Evolutionary conservation across 139 green algal genomes (phyloP).

Genomic region (Chlorokybus atmophyticus): DNA sequence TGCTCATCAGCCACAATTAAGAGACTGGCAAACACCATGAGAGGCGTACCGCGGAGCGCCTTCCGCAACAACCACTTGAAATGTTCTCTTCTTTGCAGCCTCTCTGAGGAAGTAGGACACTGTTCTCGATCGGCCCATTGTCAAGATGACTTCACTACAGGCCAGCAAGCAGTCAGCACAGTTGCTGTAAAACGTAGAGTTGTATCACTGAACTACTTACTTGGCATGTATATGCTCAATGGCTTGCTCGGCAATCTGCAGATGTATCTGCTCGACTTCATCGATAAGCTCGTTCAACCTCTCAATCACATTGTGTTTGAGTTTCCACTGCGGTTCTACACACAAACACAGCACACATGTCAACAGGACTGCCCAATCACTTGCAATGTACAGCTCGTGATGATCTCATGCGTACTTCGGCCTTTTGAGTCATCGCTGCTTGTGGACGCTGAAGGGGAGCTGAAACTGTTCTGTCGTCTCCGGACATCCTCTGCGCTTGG

Average conservation of each 20-base stretch:
- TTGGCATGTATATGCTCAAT: conserved; percentile 86
- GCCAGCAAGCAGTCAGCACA: not conserved
- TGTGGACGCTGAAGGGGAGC: no score
- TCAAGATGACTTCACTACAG: conserved; percentile 31
- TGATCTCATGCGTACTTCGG: no score
- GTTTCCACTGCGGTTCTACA: conserved; percentile 43
- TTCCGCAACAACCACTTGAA: conserved; percentile 88
- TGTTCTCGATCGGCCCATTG: conserved; percentile 11
- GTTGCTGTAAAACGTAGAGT: not conserved
- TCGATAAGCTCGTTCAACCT: conserved; percentile 83
- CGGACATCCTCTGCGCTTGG: no score
- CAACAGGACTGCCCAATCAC: not conserved
- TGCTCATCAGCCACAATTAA: not conserved
- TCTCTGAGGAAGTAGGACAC: conserved; percentile 66
- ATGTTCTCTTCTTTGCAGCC: conserved; percentile 75
- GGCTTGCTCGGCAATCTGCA: conserved; percentile 64
- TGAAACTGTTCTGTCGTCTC: no score
- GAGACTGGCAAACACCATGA: not conserved
- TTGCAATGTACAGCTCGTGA: not conserved
- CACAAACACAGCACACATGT: no score
- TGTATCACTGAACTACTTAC: conserved; percentile 37
- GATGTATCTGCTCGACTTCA: conserved; percentile 77
- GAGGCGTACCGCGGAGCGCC: conserved; percentile 54
- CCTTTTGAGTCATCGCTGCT: no score
- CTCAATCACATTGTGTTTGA: conserved; percentile 73